Evolutionary conservation across 2,329 filamentous ascomycete genomes (phyloP).

Genomic region (Botrytis fragariae): DNA sequence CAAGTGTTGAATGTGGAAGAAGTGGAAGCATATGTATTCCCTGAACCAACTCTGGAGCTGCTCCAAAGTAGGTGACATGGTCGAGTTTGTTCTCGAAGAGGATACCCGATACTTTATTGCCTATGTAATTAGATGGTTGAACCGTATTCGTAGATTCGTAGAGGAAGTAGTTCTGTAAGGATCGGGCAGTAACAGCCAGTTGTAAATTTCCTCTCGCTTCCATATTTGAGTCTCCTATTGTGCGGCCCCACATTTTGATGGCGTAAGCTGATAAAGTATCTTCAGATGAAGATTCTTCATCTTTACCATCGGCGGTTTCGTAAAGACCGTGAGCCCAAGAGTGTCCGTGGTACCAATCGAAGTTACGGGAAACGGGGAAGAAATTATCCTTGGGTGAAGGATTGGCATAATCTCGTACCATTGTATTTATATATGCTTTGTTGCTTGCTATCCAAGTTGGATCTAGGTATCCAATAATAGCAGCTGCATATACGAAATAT

Average conservation of each 20-base stretch:
- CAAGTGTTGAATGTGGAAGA: constrained; percentile 55
- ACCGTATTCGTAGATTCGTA: constrained; percentile 67
- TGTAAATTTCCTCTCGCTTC: constrained; percentile 77
- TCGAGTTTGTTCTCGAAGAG: constrained; percentile 95
- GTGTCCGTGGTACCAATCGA: constrained; percentile 90
- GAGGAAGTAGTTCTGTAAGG: constrained; percentile 78
- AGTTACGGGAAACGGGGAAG: constrained; percentile 79
- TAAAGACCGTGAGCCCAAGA: constrained; percentile 85
- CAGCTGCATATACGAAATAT: constrained; percentile 85
- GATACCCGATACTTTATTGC: constrained; percentile 70
- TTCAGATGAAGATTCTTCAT: constrained; percentile 86
- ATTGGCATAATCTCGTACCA: constrained; percentile 83
- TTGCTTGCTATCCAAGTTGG: constrained; percentile 71
- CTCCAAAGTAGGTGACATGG: constrained; percentile 86
- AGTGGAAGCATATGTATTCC: constrained; percentile 42
- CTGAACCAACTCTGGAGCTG: constrained; percentile 67
- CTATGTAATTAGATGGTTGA: constrained; percentile 74
- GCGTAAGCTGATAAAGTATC: constrained; percentile 81
- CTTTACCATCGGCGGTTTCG: constrained; percentile 70
- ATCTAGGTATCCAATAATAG: constrained; percentile 78
- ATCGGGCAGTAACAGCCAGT: constrained; percentile 72
- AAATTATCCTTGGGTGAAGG: constrained; percentile 65
- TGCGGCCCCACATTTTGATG: constrained; percentile 89
- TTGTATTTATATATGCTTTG: constrained; percentile 74
- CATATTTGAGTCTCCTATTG: constrained; percentile 72